Evolutionary conservation across 139 green algal genomes (phyloP), one percentile per base, ranked within the genome.

Genomic region (Trebouxia sp.): DNA sequence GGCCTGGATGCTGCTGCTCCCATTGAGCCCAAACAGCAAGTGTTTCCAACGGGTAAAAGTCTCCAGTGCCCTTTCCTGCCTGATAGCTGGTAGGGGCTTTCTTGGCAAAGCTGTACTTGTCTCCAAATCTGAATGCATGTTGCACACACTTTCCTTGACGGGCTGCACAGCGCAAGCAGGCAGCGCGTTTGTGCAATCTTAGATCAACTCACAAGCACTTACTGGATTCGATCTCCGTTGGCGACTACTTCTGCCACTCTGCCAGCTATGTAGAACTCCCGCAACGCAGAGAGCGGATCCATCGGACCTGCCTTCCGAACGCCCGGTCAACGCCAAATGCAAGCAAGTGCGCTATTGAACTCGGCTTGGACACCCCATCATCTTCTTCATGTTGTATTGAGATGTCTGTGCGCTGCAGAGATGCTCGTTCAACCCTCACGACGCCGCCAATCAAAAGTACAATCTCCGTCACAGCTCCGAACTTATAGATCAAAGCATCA

Each of bases 241-340:
- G 53, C 39, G 5, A n/a, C 28, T 12, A 82, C 77, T 22, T 82
- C 77, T 5, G 41, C 22, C 6, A 75, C 28, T n/a, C 26, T 48
- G 55, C 77, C 77, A 28, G 39, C 37, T 39, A 51, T 35, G 6
- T 50, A 28, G n/a, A 75, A 82, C 6, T 82, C 77, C 24, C 77
- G 37, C 43, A 82, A 42, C 42, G 65, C 77, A 43, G 77, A 38
- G 24, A 82, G 58, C 11, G 77, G 55, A 32, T 82, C 77, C 77
- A 82, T 82, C n/a, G 39, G 37, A 39, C 26, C 38, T 5, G 11
- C 39, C 24, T 26, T 30, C 14, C 26, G 14, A 35, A 20, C 39
- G 69, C 39, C 30, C 12, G 42, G 42, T 77, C 69, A 77, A 77
- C 53, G 26, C 10, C 69, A 77, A 55, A 48, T 77, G 58, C 47